Evolutionary conservation across 768 basidiomycete genomes (phyloP).

Genomic region (Phanerochaete carnosa): DNA sequence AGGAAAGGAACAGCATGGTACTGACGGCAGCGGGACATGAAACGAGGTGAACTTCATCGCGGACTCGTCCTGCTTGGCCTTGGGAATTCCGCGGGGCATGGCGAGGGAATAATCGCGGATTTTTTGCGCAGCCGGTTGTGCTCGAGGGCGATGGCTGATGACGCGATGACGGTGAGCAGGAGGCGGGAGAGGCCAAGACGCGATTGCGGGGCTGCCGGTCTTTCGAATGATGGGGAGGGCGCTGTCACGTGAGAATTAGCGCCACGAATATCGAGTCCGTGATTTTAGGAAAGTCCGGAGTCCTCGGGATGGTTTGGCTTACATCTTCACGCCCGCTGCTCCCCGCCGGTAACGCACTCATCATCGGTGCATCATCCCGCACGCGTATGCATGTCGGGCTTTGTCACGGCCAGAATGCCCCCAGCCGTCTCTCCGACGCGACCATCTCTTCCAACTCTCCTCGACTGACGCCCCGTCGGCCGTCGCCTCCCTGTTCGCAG

Average conservation of each 20-base stretch:
- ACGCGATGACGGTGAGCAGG: too few relatives aligned
- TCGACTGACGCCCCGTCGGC: not conserved
- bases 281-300: not conserved
- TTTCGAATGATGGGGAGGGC: not conserved
- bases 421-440: not conserved
- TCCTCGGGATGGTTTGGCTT: too few relatives aligned
- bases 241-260: not conserved
- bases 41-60: constrained; percentile 81
- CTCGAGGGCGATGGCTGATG: not conserved
- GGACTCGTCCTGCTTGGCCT: constrained; percentile 76
- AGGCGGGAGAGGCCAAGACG: not conserved
- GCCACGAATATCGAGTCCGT: not conserved
- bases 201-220: not conserved
- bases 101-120: not conserved
- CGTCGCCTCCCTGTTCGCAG: not conserved
- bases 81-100: constrained; percentile 84
- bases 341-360: too few relatives aligned
- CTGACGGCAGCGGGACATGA: constrained; percentile 72
- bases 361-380: too few relatives aligned
- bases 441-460: not conserved
- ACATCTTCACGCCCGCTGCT: too few relatives aligned
- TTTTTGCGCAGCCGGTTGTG: not conserved
- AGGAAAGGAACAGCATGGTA: constrained; percentile 5
- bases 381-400: too few relatives aligned
- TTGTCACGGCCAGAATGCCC: too few relatives aligned